Evolutionary conservation across 2,329 filamentous ascomycete genomes (phyloP).

Genomic region (Hirsutella rhossiliensis): DNA sequence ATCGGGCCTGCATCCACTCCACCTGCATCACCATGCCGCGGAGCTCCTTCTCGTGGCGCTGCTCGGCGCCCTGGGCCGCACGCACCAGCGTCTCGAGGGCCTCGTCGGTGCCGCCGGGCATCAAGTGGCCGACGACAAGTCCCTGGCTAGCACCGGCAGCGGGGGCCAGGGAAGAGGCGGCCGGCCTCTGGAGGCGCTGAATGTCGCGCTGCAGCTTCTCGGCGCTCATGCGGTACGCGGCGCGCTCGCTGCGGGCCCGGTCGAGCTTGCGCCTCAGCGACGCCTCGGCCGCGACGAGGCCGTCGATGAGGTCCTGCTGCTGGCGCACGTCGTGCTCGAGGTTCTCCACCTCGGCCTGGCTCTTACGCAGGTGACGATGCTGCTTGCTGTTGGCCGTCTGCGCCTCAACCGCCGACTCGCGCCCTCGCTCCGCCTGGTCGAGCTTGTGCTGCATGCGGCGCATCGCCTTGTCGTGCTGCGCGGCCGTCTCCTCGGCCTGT

Average conservation of each 20-base stretch:
- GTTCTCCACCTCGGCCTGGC: constrained; percentile 52
- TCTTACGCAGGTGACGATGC: constrained; percentile 47
- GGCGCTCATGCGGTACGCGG: constrained; percentile 38
- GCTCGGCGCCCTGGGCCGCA: constrained; percentile 42
- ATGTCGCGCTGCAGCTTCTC: constrained; percentile 43
- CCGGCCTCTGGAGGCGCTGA: constrained; percentile 29
- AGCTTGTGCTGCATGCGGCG: constrained; percentile 35
- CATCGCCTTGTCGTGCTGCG: constrained; percentile 30
- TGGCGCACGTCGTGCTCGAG: constrained; percentile 62
- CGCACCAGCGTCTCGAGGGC: constrained; percentile 48
- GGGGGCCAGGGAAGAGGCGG: no score
- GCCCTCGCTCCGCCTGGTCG: constrained; percentile 37
- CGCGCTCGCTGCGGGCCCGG: constrained; percentile 53
- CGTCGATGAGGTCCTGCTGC: constrained; percentile 53
- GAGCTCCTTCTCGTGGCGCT: constrained; percentile 62
- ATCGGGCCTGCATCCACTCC: constrained; percentile 74
- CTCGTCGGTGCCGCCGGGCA: constrained; percentile 25
- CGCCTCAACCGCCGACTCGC: constrained; percentile 19
- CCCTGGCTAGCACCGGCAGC: constrained; percentile 5
- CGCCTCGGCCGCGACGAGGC: constrained; percentile 41
- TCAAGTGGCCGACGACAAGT: no score
- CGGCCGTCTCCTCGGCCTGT: constrained; percentile 34
- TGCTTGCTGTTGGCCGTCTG: constrained; percentile 35
- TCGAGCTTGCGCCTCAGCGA: constrained; percentile 57
- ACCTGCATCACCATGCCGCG: constrained; percentile 81